These are phyloP conservation scores for Dendrobium catenatum DNA, from an alignment of 106 monocot genomes.

Conservation along the genomic window DNA sequence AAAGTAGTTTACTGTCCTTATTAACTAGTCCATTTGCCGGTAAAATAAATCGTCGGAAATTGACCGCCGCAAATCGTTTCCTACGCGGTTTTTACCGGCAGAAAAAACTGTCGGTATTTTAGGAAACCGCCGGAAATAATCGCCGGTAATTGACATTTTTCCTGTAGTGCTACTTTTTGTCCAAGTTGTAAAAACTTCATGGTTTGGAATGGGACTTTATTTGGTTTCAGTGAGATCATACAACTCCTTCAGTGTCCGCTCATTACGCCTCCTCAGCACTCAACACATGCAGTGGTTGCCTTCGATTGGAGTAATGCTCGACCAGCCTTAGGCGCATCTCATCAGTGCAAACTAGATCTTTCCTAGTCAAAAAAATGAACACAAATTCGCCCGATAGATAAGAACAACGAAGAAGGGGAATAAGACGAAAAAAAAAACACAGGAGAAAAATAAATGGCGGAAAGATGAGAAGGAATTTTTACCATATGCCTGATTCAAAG, in stretches of 20 bases:
- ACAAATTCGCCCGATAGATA: neutral
- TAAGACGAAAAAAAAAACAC: neutral
- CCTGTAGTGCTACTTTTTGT: neutral
- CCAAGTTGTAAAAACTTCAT: neutral
- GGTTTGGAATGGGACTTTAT: neutral
- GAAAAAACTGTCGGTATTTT: too few species aligned
- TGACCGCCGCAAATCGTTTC: too few species aligned
- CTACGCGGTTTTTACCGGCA: too few species aligned
- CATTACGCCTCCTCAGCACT: constrained; percentile 26
- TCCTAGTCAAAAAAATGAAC: neutral
- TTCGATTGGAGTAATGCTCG: constrained; percentile 1
- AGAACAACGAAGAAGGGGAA: neutral
- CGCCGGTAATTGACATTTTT: too few species aligned
- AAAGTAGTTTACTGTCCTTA: constrained; percentile 73
- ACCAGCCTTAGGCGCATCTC: neutral
- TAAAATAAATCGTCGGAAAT: too few species aligned
- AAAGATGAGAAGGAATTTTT: neutral
- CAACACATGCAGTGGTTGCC: neutral
- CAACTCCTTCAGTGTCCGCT: constrained; percentile 31
- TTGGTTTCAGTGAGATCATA: constrained; percentile 24
- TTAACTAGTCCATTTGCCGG: constrained; percentile 75
- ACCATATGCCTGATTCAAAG: constrained; percentile 3
- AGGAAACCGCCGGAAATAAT: too few species aligned
- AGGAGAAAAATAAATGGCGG: neutral
- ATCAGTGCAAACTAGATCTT: neutral